These are phyloP conservation scores for Wickerhamiella shivajii DNA, from an alignment of 805 yeast genomes.

Conservation along the genomic window DNA sequence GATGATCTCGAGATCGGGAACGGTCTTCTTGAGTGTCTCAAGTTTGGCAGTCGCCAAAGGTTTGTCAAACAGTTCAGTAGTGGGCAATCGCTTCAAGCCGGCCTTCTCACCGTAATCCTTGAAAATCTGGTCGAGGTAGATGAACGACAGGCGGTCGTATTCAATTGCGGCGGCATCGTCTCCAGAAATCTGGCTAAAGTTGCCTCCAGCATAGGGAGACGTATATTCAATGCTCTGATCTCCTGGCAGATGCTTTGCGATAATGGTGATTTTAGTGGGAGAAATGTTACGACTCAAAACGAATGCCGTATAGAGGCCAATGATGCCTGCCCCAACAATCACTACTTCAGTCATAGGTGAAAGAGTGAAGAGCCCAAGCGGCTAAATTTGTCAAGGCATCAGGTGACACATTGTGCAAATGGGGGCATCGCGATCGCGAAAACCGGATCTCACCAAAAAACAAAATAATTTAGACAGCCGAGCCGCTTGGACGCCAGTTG, in stretches of 20 bases:
- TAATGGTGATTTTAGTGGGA: constrained; percentile 33
- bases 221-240: constrained; percentile 62
- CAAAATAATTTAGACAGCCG: no score
- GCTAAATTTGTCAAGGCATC: no score
- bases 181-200: constrained; percentile 47
- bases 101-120: constrained; percentile 35
- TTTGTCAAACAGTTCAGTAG: constrained; percentile 46
- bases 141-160: constrained; percentile 45
- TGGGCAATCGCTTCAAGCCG: constrained; percentile 42
- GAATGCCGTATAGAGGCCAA: constrained; percentile 50
- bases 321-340: constrained; percentile 43
- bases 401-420: no score
- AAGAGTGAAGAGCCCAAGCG: no score
- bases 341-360: constrained; percentile 15
- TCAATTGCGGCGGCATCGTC: constrained; percentile 35
- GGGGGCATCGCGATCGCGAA: no score
- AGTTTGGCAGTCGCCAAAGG: constrained; percentile 35
- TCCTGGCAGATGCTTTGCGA: constrained; percentile 62
- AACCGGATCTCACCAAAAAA: no score
- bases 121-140: constrained; percentile 32
- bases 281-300: constrained; percentile 32
- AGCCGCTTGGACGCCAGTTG: no score
- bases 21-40: constrained; percentile 33
- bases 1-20: constrained; percentile 33
- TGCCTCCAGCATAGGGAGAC: constrained; percentile 70